Evolutionary conservation across 768 basidiomycete genomes (phyloP), one percentile per base, ranked within the genome.

Genomic region (Podaxis pistillaris): DNA sequence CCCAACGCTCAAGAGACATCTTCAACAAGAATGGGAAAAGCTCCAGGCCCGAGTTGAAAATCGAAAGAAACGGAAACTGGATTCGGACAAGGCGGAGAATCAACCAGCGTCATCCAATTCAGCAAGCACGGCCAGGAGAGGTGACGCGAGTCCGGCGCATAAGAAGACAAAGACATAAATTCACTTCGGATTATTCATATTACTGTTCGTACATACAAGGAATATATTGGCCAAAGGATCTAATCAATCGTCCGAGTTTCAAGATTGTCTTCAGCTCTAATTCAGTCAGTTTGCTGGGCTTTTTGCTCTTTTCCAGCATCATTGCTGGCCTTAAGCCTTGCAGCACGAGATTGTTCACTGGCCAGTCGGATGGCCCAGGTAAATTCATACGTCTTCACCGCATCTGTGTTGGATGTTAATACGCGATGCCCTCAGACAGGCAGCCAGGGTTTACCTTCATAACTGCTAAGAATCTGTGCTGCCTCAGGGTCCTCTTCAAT

Each of bases 361-460:
- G 92, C 89, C 65, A 84, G 79, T 53, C 94, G 88, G 72, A 96
- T 96, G 30, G 94, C 93, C 94, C 94, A 96, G 24, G 94, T 96
- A 64, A 96, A 81, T 73, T 96, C 88, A 68, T 96, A 96, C 6
- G 94, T 90, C 75, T 84, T 87, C 68, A 88, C 89, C 47, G 94
- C 94, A 75, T 94, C 91, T 92, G 64, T 5, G 26, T 9, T 7
- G 36, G 4, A 17, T 19, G 30, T 50, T 38, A 38, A 13, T n/a
- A 2, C 17, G 13, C n/a, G 19, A 7, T 22, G 12, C 6, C 36
- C 12, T 15, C 22, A 22, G 11, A 13, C 24, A 2, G 47, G 6
- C 30, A 13, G 2, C 4, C 24, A 0, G 1, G 65, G 56, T 74
- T 67, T 67, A 89, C 94, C 95, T 75, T 93, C 92, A 75, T 90